Conservation (phyloP, 179 eudicot species). For the Gypsophila paniculata region DNA sequence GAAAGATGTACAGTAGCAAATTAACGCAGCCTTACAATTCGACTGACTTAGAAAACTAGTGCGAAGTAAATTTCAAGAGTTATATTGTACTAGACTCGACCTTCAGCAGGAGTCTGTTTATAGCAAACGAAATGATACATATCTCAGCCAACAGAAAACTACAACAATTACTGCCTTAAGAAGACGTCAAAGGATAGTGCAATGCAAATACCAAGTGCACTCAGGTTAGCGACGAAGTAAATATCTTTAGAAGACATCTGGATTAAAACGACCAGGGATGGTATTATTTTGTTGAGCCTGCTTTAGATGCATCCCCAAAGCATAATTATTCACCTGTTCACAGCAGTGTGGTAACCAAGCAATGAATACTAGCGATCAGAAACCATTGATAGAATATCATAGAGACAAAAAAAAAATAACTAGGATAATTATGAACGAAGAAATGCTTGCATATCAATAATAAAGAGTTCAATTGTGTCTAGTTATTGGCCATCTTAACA, state of each 20-base stretch:
- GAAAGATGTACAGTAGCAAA: too few species aligned
- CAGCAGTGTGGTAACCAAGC: not conserved
- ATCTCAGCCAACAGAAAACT: not conserved
- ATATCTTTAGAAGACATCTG: slow-evolving; percentile 43
- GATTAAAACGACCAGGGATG: slow-evolving; percentile 43
- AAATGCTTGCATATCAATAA: too few species aligned
- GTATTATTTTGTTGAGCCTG: slow-evolving; percentile 50
- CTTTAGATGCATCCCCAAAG: slow-evolving; percentile 48
- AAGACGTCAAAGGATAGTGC: slow-evolving; percentile 2
- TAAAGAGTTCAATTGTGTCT: too few species aligned
- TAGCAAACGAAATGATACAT: not conserved
- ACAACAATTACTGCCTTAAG: not conserved
- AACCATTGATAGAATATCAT: not conserved
- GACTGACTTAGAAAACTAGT: too few species aligned
- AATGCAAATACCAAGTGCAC: slow-evolving; percentile 16
- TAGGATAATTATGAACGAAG: not conserved
- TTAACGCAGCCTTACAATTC: too few species aligned
- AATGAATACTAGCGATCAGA: not conserved
- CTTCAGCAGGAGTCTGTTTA: not conserved
- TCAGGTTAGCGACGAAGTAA: not conserved
- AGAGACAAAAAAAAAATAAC: not conserved
- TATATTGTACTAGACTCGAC: not conserved
- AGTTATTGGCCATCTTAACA: too few species aligned
- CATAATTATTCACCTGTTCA: slow-evolving; percentile 50
- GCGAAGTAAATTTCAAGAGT: not conserved